Base-by-base conservation (phyloP, 2,329 filamentous ascomycete species). In the Botrytis byssoidea region DNA sequence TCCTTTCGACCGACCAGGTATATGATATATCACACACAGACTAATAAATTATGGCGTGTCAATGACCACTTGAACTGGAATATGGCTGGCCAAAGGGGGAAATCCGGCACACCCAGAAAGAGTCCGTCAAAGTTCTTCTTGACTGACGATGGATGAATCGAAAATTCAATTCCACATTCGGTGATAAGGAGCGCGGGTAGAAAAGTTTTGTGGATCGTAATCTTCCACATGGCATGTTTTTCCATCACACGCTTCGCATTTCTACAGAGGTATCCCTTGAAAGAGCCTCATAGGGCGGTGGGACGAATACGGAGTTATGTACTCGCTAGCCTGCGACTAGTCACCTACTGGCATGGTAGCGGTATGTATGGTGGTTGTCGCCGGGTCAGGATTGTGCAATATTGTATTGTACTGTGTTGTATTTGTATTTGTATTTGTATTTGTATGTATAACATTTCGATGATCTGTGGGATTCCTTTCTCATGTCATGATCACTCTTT, bases 201-300 rank as follows among this genome's bases (percentile, higher is more conserved):
- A 51, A 10, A 51, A 7, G 48, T 55, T 55, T 40, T 20, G 37
- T 63, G 37, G 60, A 63, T 42, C 25, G 25, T 63, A 18, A n/a
- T 29, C 18, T 63, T 42, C 25, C 35, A 42, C 12, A 63, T 63
- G 60, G 60, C 60, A 63, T 63, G 35, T 63, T 63, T 42, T 55
- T 29, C 60, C 22, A 42, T 63, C 37, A 63, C 51, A 55, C 51
- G 51, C 25, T 29, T 63, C 37, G 25, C 35, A 18, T 63, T 63
- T 63, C 60, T 63, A 63, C 60, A 63, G 60, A 63, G 60, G 7
- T 63, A 29, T 55, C 25, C 55, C 60, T 40, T 63, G 35, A n/a
- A 61, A 63, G 60, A 63, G 60, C 60, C 60, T 63, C 35, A 40
- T 63, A 63, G 60, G 60, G 60, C 60, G 35, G 55, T 51, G 25